Evolutionary conservation across 1,139 yeast species (phyloP).

Genomic region (Nadsonia starkeyi-henricii): DNA sequence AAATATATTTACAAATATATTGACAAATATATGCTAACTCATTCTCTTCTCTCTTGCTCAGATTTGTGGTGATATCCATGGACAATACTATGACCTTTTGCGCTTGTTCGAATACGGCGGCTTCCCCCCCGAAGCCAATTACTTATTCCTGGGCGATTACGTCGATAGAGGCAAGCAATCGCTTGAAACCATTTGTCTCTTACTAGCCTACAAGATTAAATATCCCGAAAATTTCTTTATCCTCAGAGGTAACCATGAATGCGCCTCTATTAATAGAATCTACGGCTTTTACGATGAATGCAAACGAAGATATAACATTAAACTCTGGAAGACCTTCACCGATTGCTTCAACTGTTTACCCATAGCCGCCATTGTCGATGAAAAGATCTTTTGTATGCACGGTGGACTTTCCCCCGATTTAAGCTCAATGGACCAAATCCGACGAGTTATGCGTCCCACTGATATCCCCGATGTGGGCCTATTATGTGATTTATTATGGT

Average conservation of each 20-base stretch:
- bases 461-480: conserved; percentile 96
- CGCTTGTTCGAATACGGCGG: conserved; percentile 96
- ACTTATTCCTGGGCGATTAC: conserved; percentile 87
- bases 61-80: conserved; percentile 89
- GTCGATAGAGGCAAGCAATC: conserved; percentile 98
- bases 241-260: conserved; percentile 88
- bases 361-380: conserved; percentile 94
- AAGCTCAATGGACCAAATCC: conserved; percentile 93
- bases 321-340: conserved; percentile 94
- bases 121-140: conserved; percentile 97
- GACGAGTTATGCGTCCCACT: conserved; percentile 97
- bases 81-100: conserved; percentile 89
- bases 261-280: conserved; percentile 92
- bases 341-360: conserved; percentile 97
- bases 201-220: conserved; percentile 90
- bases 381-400: conserved; percentile 95
- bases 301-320: conserved; percentile 88
- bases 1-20: too few species aligned
- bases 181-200: conserved; percentile 80
- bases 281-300: conserved; percentile 97
- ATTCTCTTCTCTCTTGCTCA: too few species aligned
- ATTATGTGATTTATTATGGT: conserved; percentile 91
- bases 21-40: background rate
- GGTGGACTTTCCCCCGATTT: conserved; percentile 96
- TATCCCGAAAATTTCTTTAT: conserved; percentile 95